Evolutionary conservation across 768 basidiomycete species (phyloP).

Genomic region (Russula brevipes): DNA sequence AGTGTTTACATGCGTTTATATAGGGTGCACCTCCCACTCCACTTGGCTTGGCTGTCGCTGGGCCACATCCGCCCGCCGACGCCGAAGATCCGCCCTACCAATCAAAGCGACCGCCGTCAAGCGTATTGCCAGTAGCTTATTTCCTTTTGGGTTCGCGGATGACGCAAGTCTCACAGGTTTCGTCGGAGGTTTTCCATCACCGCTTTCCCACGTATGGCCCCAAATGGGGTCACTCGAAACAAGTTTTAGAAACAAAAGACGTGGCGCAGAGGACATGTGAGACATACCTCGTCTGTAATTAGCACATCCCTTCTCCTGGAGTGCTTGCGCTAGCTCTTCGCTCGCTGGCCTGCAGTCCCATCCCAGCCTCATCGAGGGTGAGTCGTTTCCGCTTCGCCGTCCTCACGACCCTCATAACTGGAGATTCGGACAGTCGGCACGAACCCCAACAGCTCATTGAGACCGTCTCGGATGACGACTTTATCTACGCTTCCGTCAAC

Average conservation of each 20-base stretch:
- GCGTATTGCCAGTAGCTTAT: too few species aligned
- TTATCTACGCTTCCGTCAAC: constrained; percentile 36
- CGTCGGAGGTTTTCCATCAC: too few species aligned
- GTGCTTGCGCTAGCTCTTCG: constrained; percentile 56
- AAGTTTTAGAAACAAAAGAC: background rate
- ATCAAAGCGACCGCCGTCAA: too few species aligned
- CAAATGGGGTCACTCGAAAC: constrained; percentile 48
- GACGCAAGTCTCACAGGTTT: too few species aligned
- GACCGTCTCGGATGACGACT: constrained; percentile 70
- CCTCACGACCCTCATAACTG: constrained; percentile 48
- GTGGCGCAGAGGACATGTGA: background rate
- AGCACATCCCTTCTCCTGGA: constrained; percentile 70
- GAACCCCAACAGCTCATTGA: constrained; percentile 66
- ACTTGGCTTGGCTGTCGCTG: background rate
- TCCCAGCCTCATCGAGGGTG: constrained; percentile 57
- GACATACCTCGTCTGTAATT: constrained; percentile 44
- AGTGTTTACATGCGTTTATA: background rate
- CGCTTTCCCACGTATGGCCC: too few species aligned
- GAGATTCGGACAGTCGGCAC: constrained; percentile 43
- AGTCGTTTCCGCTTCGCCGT: constrained; percentile 36
- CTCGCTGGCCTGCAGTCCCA: constrained; percentile 78
- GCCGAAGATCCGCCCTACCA: too few species aligned
- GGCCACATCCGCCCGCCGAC: background rate
- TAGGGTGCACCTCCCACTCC: background rate
- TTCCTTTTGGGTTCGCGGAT: too few species aligned